Evolutionary conservation across 1,284 basidiomycete species (phyloP), one percentile per base, ranked within the genome.

Genomic region (Trichosporon coremiiforme): DNA sequence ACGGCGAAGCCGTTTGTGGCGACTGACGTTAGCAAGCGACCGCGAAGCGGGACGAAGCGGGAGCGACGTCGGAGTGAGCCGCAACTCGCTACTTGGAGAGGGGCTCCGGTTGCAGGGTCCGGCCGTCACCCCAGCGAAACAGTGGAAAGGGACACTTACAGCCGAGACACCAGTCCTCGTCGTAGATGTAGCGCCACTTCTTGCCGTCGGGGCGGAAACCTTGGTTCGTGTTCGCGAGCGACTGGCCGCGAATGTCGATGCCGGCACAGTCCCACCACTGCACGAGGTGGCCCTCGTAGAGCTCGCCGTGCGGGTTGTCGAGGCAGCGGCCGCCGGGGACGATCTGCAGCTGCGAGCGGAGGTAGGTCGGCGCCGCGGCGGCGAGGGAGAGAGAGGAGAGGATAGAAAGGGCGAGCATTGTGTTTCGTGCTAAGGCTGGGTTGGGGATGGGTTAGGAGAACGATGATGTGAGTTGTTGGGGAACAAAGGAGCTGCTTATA

Each of bases 231-330:
- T 53, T 53, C 15, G 50, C 50, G 50, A 53, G 50, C 8, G 4
- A 1, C 15, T 53, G 5, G 50, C 50, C 2, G 20, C 20, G 3
- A 10, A 20, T 7, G 12, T 53, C 50, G 50, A 25, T 12, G 22
- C 50, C 50, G 20, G 50, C 50, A 9, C 50, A 53, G 50, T 53
- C 50, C 50, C 50, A 53, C 50, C 50, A 53, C 50, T 53, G 50
- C 20, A 53, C 22, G 15, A 12, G 20, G 20, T 53, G 15, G 50
- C 50, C 50, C 22, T 53, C 50, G 20, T 53, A 10, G 5, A 53
- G n/a, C 50, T 10, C 20, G 20, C 50, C 50, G 20, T 25, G 20
- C 7, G 50, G n/a, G 50, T 53, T 53, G 50, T 53, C 50, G 17
- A 53, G n/a, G 22, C 50, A 53, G 50, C 50, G 50, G 50, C 50